A percentile compares a stretch with the other conserved stretches of the same genome.
Conservation (phyloP, 495 filamentous ascomycete genomes). For the Penicillium cosmopolitanum region DNA sequence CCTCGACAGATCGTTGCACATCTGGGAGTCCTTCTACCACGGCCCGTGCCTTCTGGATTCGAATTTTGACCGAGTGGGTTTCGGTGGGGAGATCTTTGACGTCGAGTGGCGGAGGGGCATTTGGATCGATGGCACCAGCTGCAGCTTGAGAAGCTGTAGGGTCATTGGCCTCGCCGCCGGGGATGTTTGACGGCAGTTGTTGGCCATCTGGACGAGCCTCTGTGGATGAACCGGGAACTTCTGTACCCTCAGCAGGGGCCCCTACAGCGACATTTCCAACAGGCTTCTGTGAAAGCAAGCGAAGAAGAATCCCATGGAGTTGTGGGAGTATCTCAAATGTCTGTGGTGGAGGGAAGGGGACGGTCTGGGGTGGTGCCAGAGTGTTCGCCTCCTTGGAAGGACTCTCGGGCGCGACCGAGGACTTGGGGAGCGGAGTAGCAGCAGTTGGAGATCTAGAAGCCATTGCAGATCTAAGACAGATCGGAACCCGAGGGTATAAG, state of each 20-base stretch:
- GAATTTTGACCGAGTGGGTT: conserved; percentile 74
- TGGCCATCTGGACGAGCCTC: conserved; percentile 33
- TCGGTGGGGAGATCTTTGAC: conserved; percentile 79
- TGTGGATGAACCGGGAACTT: conserved; percentile 25
- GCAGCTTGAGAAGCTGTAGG: conserved; percentile 27
- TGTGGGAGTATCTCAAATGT: conserved; percentile 85
- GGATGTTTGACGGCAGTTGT: conserved; percentile 26
- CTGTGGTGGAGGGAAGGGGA: conserved; percentile 55
- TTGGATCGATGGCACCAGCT: conserved; percentile 34
- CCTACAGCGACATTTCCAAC: conserved; percentile 21
- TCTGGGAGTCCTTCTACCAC: conserved; percentile 74
- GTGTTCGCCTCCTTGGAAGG: conserved; percentile 35
- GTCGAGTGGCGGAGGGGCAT: conserved; percentile 54
- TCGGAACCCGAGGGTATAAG: conserved; percentile 21
- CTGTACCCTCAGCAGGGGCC: conserved; percentile 29
- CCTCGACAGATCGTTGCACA: conserved; percentile 67
- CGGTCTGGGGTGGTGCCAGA: conserved; percentile 53
- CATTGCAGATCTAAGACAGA: conserved; percentile 32
- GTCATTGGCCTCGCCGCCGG: conserved; percentile 24
- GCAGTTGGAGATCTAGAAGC: conserved; percentile 44
- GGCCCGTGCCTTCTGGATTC: conserved; percentile 74
- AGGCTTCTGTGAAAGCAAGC: conserved; percentile 57
- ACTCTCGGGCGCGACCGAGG: conserved; percentile 45
- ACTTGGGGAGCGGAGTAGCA: conserved; percentile 43
- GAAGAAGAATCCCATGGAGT: conserved; percentile 74